Evolutionary conservation across 768 basidiomycete species (phyloP).

Genomic region (Mycena haematopus): DNA sequence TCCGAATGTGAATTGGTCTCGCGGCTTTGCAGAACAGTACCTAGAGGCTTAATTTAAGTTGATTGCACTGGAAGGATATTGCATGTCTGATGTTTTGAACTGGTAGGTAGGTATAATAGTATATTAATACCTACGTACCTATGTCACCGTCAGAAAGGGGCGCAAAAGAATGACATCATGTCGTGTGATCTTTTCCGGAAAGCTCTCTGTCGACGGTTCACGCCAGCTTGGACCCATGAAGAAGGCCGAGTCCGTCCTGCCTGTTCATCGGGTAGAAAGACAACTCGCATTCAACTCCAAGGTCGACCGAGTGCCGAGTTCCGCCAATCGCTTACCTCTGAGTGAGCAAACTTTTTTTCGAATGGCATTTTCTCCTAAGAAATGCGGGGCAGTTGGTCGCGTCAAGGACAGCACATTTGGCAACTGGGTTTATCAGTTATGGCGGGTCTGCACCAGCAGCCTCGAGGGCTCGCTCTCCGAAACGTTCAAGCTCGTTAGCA

Average conservation of each 20-base stretch:
- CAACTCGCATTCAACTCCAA: conserved; percentile 29
- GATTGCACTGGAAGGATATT: too few relatives aligned
- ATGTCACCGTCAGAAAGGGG: too few relatives aligned
- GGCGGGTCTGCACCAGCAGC: conserved; percentile 30
- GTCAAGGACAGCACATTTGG: conserved; percentile 15
- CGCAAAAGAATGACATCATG: too few relatives aligned
- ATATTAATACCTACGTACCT: too few relatives aligned
- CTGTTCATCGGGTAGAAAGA: conserved; percentile 21
- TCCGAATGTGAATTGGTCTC: neutral
- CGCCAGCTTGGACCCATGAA: too few relatives aligned
- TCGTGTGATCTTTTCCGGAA: too few relatives aligned
- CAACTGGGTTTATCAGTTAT: conserved; percentile 3
- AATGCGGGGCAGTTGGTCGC: conserved; percentile 11
- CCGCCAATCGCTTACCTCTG: conserved; percentile 11
- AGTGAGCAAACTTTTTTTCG: conserved; percentile 6
- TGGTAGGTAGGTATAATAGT: too few relatives aligned
- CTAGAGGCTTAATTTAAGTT: too few relatives aligned
- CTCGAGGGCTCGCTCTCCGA: conserved; percentile 30
- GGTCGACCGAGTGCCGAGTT: conserved; percentile 17
- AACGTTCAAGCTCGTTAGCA: conserved; percentile 31
- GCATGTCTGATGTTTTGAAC: too few relatives aligned
- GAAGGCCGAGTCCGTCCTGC: conserved; percentile 19
- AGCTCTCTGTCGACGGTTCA: too few relatives aligned
- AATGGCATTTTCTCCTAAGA: neutral
- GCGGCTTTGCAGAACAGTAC: neutral